Percentiles rank a stretch among this genome's conserved stretches.
Conservation (phyloP, 352 stramenopile species). For the Phytophthora hybrid region DNA sequence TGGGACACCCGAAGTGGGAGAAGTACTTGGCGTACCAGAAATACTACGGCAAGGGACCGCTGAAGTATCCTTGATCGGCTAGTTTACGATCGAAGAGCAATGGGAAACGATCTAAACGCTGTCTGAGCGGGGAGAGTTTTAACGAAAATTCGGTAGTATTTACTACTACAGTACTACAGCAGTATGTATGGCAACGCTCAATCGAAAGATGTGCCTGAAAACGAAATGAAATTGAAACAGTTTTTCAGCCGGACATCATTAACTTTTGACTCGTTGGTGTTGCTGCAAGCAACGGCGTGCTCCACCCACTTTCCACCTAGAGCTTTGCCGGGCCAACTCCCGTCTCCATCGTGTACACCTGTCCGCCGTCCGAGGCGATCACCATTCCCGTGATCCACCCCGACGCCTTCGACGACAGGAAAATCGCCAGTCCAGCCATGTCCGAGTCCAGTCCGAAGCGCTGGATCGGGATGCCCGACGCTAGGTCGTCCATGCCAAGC, state of each 20-base stretch:
- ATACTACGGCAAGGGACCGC: neutral
- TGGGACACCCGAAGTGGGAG: neutral
- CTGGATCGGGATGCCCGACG: slow-evolving; percentile 77
- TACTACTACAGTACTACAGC: neutral
- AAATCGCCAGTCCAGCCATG: slow-evolving; percentile 95
- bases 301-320: slow-evolving; percentile 3
- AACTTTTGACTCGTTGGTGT: neutral
- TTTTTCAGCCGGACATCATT: neutral
- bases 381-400: slow-evolving; percentile 94
- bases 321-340: slow-evolving; percentile 46
- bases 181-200: too few relatives aligned
- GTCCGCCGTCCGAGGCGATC: slow-evolving; percentile 93
- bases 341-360: slow-evolving; percentile 59
- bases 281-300: neutral
- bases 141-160: too few relatives aligned
- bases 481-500: slow-evolving; percentile 65
- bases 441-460: slow-evolving; percentile 89
- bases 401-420: slow-evolving; percentile 90
- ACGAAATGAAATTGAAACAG: neutral
- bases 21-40: neutral
- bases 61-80: neutral
- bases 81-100: neutral
- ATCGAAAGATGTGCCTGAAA: too few relatives aligned
- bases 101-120: too few relatives aligned
- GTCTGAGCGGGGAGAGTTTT: too few relatives aligned